Conservation (phyloP, 1,284 basidiomycete species). For the Ganoderma lucidum region DNA sequence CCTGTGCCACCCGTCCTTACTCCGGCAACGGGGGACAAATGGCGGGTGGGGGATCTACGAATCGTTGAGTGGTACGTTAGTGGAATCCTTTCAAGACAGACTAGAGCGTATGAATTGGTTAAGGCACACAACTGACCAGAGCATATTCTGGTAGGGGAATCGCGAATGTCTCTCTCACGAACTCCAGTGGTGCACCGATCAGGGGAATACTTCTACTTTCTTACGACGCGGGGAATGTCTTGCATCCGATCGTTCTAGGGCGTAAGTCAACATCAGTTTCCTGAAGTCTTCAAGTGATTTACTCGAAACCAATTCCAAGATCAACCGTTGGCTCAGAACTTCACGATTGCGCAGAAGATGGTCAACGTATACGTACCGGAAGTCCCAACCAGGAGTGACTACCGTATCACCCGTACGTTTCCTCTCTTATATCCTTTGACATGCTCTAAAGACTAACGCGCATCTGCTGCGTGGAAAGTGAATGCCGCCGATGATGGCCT, state of each 20-base stretch:
- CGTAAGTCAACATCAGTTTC: not conserved
- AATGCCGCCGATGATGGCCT: not conserved
- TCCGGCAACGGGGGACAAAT: not conserved
- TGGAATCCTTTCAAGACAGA: not conserved
- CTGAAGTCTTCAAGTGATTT: not conserved
- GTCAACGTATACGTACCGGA: slow-evolving; percentile 13
- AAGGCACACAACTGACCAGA: not conserved
- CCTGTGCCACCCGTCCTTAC: not conserved
- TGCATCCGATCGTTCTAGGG: not conserved
- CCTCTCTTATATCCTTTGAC: not conserved
- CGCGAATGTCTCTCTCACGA: not conserved
- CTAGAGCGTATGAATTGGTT: not conserved
- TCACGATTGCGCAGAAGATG: slow-evolving; percentile 5
- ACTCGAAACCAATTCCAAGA: not conserved
- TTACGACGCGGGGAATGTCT: not conserved
- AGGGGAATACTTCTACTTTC: not conserved
- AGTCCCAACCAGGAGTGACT: slow-evolving; percentile 7
- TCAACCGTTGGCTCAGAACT: slow-evolving; percentile 4
- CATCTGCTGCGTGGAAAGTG: not conserved
- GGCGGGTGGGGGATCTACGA: not conserved
- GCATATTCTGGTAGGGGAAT: not conserved
- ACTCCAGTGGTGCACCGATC: not conserved
- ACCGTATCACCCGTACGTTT: slow-evolving; percentile 6
- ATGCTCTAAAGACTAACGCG: not conserved
- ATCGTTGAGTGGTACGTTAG: not conserved